phyloP scores from a whole-genome alignment of 441 rosid species.

The Syzygium malaccense region DNA sequence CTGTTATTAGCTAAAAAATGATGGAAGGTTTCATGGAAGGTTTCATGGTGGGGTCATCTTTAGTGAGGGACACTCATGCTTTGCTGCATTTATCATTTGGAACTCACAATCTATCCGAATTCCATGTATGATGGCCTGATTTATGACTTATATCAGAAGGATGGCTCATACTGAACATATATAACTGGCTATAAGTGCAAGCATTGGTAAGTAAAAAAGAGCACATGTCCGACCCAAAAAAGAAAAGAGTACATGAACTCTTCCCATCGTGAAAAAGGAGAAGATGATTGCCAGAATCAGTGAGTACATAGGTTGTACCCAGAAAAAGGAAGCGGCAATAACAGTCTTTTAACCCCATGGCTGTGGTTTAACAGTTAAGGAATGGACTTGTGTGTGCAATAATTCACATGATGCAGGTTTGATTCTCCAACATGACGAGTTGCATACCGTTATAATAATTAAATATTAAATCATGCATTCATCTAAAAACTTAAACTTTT shows the following conservation, averaged over 20 bases:
- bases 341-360: neutral
- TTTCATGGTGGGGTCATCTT: neutral
- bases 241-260: neutral
- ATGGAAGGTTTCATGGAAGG: neutral
- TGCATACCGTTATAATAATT: neutral
- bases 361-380: neutral
- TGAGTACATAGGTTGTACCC: too few species aligned
- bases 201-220: neutral
- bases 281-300: too few species aligned
- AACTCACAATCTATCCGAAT: neutral
- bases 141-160: neutral
- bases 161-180: neutral
- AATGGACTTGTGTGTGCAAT: neutral
- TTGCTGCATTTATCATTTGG: neutral
- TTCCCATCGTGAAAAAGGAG: neutral
- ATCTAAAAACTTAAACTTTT: too few species aligned
- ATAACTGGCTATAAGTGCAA: neutral
- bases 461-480: too few species aligned
- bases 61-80: accelerated
- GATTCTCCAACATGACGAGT: neutral
- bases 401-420: neutral
- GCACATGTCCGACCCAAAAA: too few species aligned
- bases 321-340: neutral
- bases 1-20: neutral
- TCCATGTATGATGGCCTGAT: neutral